These are phyloP conservation scores for Piromyces sp. DNA, from an alignment of 192 early-diverging fungal species.

Conservation along the genomic window DNA sequence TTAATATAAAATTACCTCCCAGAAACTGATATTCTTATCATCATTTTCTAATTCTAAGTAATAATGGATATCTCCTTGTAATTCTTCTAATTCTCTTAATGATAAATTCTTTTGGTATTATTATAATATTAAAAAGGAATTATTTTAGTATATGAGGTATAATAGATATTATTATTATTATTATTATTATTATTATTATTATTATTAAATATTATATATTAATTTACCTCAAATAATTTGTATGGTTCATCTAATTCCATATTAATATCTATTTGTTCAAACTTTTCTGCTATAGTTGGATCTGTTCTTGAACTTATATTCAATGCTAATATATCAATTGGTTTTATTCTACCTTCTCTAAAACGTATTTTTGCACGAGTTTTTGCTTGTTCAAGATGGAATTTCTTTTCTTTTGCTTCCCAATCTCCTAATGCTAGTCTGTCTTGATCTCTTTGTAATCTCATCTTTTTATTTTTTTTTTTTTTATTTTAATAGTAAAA, in stretches of 20 bases:
- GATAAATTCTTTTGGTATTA: constrained; percentile 30
- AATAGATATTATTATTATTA: too few species aligned
- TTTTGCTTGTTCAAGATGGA: constrained; percentile 83
- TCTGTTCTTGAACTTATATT: constrained; percentile 68
- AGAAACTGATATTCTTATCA: constrained; percentile 58
- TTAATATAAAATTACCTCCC: constrained; percentile 26
- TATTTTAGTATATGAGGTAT: too few species aligned
- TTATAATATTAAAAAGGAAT: too few species aligned
- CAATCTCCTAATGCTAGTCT: constrained; percentile 84
- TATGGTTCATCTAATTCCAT: constrained; percentile 82
- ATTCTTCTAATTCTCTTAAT: constrained; percentile 50
- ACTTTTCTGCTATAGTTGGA: constrained; percentile 35
- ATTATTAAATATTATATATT: not conserved
- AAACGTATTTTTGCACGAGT: constrained; percentile 81
- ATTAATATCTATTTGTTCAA: constrained; percentile 57
- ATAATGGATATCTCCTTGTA: constrained; percentile 72
- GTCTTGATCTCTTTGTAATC: constrained; percentile 69
- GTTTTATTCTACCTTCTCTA: constrained; percentile 64
- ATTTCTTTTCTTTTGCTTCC: constrained; percentile 82
- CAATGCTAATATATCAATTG: constrained; percentile 84
- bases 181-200: not conserved
- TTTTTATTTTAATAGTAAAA: too few species aligned
- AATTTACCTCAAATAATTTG: constrained; percentile 36
- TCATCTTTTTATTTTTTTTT: too few species aligned
- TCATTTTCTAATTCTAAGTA: constrained; percentile 72